phyloP scores from a whole-genome alignment of 805 yeast genomes.

The Metschnikowia bowlesiae region DNA sequence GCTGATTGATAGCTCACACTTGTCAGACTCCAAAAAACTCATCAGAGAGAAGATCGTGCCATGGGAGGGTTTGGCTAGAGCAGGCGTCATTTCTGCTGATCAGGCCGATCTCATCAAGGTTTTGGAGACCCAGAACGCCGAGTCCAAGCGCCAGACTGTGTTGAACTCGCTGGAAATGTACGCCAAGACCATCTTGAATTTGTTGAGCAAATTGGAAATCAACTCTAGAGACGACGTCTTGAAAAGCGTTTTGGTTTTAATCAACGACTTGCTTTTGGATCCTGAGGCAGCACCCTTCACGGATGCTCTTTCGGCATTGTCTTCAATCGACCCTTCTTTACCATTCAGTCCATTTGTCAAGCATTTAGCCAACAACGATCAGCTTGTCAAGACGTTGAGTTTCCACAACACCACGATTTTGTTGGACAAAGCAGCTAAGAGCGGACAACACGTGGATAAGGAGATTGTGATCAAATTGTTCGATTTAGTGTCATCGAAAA shows the following conservation, averaged over 20 bases:
- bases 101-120: constrained; percentile 62
- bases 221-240: constrained; percentile 58
- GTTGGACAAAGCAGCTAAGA: constrained; percentile 28
- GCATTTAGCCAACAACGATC: constrained; percentile 53
- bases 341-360: constrained; percentile 53
- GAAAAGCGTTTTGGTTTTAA: constrained; percentile 57
- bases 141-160: constrained; percentile 40
- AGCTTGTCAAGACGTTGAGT: constrained; percentile 50
- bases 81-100: constrained; percentile 58
- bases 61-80: constrained; percentile 86
- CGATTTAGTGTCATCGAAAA: constrained; percentile 29
- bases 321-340: constrained; percentile 38
- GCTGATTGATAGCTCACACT: constrained; percentile 58
- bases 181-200: constrained; percentile 49
- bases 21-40: constrained; percentile 60
- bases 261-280: constrained; percentile 52
- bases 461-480: constrained; percentile 38
- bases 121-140: constrained; percentile 46
- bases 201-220: constrained; percentile 46
- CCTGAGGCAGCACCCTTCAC: constrained; percentile 31
- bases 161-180: constrained; percentile 45
- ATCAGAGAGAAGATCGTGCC: constrained; percentile 80
- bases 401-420: constrained; percentile 52
- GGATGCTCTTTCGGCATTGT: constrained; percentile 39
- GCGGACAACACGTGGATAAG: constrained; percentile 26